These are phyloP conservation scores for Polytrichum formosum DNA, from an alignment of 225 moss, liverwort and hornwort genomes.

Conservation along the genomic window DNA sequence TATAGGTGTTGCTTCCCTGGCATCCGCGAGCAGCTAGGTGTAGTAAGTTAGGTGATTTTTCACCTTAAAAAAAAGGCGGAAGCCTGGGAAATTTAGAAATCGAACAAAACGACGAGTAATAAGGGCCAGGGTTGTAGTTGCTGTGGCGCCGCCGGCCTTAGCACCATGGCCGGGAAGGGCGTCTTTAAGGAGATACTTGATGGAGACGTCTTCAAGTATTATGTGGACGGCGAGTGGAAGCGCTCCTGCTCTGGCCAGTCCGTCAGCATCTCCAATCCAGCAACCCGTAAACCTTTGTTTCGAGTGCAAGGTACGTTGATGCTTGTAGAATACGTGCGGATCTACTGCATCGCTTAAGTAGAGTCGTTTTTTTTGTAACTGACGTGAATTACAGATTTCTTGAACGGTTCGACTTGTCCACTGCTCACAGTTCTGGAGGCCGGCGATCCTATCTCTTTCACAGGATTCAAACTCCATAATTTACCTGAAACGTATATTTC, in stretches of 20 bases:
- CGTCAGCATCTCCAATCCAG: slow-evolving; percentile 67
- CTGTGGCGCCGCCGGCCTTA: slow-evolving; percentile 40
- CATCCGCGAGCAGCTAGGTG: too few relatives aligned
- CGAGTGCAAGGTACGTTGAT: slow-evolving; percentile 75
- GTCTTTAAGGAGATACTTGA: slow-evolving; percentile 91
- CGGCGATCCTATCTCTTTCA: not conserved
- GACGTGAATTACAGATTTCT: not conserved
- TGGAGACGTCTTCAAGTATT: slow-evolving; percentile 89
- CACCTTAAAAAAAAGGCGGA: slow-evolving; percentile 22
- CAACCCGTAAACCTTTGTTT: slow-evolving; percentile 84
- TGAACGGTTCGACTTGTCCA: not conserved
- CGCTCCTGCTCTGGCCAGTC: slow-evolving; percentile 62
- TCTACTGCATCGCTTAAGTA: not conserved
- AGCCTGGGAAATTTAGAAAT: slow-evolving; percentile 30
- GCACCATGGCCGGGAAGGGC: slow-evolving; percentile 86
- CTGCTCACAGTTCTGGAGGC: not conserved
- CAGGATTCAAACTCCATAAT: not conserved
- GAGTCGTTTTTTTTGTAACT: not conserved
- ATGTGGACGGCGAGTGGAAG: slow-evolving; percentile 89
- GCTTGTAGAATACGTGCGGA: too few relatives aligned
- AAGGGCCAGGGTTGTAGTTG: slow-evolving; percentile 53
- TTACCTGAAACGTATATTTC: not conserved
- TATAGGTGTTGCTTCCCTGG: too few relatives aligned
- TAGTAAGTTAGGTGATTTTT: too few relatives aligned
- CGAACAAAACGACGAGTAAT: slow-evolving; percentile 44